Conservation (phyloP, 2,329 filamentous ascomycete genomes). For the Periconia digitata region DNA sequence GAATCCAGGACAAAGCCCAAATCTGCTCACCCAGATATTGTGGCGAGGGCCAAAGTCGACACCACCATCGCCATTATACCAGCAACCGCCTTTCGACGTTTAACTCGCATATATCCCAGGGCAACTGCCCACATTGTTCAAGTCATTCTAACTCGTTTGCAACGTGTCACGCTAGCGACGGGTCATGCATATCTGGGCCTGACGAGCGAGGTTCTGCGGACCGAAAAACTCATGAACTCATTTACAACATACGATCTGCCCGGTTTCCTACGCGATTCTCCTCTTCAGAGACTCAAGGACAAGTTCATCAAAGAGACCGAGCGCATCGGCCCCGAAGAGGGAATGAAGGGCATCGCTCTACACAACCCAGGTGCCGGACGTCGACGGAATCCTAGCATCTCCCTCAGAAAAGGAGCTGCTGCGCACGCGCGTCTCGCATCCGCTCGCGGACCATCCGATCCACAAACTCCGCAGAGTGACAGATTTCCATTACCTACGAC, state of each 20-base stretch:
- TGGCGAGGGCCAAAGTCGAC: constrained; percentile 92
- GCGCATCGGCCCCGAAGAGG: constrained; percentile 76
- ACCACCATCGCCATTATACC: constrained; percentile 99
- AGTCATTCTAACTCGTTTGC: constrained; percentile 90
- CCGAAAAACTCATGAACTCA: constrained; percentile 90
- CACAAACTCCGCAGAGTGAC: constrained; percentile 20
- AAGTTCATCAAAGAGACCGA: constrained; percentile 88
- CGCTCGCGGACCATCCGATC: constrained; percentile 45
- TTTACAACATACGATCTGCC: constrained; percentile 91
- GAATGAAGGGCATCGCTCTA: constrained; percentile 88
- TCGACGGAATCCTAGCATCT: constrained; percentile 68
- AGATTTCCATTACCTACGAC: constrained; percentile 23
- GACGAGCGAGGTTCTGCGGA: constrained; percentile 87
- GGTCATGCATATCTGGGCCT: constrained; percentile 93
- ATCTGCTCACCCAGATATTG: constrained; percentile 93
- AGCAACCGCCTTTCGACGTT: constrained; percentile 87
- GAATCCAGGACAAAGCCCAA: constrained; percentile 52
- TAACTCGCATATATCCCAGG: constrained; percentile 93
- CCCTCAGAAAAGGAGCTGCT: constrained; percentile 75
- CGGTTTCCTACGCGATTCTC: constrained; percentile 82
- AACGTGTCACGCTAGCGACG: constrained; percentile 91
- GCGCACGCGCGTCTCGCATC: constrained; percentile 64
- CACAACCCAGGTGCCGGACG: constrained; percentile 74
- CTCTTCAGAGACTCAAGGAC: constrained; percentile 82
- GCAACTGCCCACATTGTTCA: constrained; percentile 97